phyloP scores from a whole-genome alignment of 1,139 yeast species.

The Geotrichum bryndzae region DNA sequence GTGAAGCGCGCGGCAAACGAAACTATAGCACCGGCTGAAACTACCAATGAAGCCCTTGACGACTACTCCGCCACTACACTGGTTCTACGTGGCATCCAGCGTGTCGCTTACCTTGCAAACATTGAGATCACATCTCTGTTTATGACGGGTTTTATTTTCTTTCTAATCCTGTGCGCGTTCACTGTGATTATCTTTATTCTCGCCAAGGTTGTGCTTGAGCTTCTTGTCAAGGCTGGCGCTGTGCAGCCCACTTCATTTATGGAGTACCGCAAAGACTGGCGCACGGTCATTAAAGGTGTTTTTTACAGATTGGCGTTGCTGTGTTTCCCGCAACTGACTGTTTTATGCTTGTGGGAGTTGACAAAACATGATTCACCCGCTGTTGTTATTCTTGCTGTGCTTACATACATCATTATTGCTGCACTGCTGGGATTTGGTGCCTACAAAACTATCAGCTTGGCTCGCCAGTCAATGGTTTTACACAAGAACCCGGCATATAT shows the following conservation, averaged over 20 bases:
- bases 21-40: conserved; percentile 47
- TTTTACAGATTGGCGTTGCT: conserved; percentile 73
- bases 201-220: conserved; percentile 71
- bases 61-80: conserved; percentile 57
- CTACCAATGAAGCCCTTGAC: conserved; percentile 63
- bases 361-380: conserved; percentile 81
- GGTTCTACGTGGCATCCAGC: conserved; percentile 82
- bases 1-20: conserved; percentile 38
- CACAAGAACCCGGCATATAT: conserved; percentile 91
- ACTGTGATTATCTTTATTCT: conserved; percentile 58
- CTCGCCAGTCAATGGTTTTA: conserved; percentile 61
- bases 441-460: conserved; percentile 60
- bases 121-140: conserved; percentile 84
- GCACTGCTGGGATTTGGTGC: conserved; percentile 70
- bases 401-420: conserved; percentile 52
- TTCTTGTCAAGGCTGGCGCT: conserved; percentile 53
- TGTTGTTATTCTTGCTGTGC: conserved; percentile 67
- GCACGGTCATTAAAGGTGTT: conserved; percentile 76
- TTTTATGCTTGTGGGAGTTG: conserved; percentile 85
- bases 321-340: conserved; percentile 79
- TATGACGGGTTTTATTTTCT: conserved; percentile 79
- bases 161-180: conserved; percentile 70
- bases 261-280: conserved; percentile 79
- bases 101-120: conserved; percentile 78
- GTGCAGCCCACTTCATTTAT: conserved; percentile 57